phyloP scores from a whole-genome alignment of 345 rosid species.

The Citrus sinensis region DNA sequence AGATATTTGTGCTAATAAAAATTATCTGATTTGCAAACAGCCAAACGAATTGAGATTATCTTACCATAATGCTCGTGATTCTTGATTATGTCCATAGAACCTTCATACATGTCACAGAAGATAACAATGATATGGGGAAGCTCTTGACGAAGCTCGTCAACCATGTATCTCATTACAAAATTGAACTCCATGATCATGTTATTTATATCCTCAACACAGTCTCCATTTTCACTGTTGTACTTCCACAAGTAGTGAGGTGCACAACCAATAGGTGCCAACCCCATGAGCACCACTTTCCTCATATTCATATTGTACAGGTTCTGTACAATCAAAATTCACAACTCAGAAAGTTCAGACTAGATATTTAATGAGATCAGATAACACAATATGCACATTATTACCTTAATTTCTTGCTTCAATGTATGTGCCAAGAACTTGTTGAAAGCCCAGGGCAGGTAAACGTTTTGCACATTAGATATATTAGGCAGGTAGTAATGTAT shows the following conservation, averaged over 20 bases:
- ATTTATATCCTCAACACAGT: slow-evolving; percentile 74
- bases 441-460: slow-evolving; percentile 83
- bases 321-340: slow-evolving; percentile 30
- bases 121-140: slow-evolving; percentile 51
- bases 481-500: slow-evolving; percentile 86
- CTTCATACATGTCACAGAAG: slow-evolving; percentile 77
- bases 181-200: slow-evolving; percentile 74
- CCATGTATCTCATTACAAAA: slow-evolving; percentile 68
- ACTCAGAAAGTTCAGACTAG: background rate
- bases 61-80: slow-evolving; percentile 67
- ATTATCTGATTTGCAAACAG: background rate
- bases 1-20: background rate
- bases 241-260: slow-evolving; percentile 85
- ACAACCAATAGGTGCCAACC: slow-evolving; percentile 83
- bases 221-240: slow-evolving; percentile 65
- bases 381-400: slow-evolving; percentile 6
- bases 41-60: background rate
- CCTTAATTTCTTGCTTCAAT: slow-evolving; percentile 69
- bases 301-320: slow-evolving; percentile 60
- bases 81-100: slow-evolving; percentile 78
- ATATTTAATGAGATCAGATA: background rate
- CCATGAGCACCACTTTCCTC: slow-evolving; percentile 79
- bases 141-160: slow-evolving; percentile 53
- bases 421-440: slow-evolving; percentile 70
- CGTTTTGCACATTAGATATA: slow-evolving; percentile 62